Base-by-base conservation (phyloP, 108 stramenopile species). In the Pseudonitzschia delicatissima region DNA sequence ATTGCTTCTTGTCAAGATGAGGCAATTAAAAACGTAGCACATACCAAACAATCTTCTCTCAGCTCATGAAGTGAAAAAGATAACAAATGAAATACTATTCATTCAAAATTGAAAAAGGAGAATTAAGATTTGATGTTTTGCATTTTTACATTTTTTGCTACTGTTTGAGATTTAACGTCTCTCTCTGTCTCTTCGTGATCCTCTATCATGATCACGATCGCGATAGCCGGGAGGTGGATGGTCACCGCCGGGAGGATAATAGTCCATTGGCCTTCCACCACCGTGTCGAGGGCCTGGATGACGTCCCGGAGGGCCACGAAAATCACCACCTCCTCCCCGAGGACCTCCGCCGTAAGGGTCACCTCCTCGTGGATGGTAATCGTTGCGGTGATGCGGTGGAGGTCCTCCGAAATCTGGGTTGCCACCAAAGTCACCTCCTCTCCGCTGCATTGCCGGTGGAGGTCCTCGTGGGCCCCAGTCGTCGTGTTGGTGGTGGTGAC, bases 241-340 rank as follows among this genome's bases (percentile, higher is more conserved):
- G 20, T 15, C 23, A 29, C 18, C 15, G 5, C 15, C 15, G n/a
- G n/a, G n/a, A 42, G 40, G 21, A 18, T 25, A 6, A 34, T 40
- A 39, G 17, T 15, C 36, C 33, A 40, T 35, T 8, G 29, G 28
- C 5, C 25, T 20, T 4, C 52, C 26, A 27, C 52, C 27, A 9
- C 52, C 52, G 11, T 45, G 45, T 3, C 15, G 4, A 4, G 45
- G 45, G 18, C n/a, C 49, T 15, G 31, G 25, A 28, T 47, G 68
- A 28, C 62, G 68, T 12, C 49, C 40, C 18, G 26, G 32, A 55
- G 73, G 73, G 7, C 74, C 68, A 45, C 33, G 45, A 11, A 26
- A 32, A 29, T 49, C 68, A 20, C 32, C 40, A 0, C 66, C 68
- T 7, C 57, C 64, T 9, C 51, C 31, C 13, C 33, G 13, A 48